A percentile compares a stretch with the other conserved stretches of the same genome.
Conservation (phyloP, 345 rosid genomes). For the Pugionium cornutum region DNA sequence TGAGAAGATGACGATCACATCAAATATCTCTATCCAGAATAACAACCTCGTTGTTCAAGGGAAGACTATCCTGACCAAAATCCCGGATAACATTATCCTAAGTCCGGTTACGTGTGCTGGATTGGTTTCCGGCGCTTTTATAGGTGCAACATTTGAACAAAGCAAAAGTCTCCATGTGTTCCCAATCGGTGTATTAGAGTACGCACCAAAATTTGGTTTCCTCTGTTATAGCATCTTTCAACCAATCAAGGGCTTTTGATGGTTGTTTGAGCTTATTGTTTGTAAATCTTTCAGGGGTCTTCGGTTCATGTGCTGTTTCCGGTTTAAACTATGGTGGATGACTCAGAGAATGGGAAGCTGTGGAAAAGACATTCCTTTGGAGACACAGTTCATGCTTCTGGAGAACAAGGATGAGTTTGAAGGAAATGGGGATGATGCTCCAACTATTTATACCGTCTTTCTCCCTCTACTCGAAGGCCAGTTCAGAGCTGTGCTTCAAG, state of each 20-base stretch:
- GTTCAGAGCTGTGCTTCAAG: conserved; percentile 92
- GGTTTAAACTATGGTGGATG: conserved; percentile 99
- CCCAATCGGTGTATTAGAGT: conserved; percentile 83
- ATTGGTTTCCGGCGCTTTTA: conserved; percentile 69
- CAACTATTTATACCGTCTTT: conserved; percentile 77
- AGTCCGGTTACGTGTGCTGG: conserved; percentile 72
- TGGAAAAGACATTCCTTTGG: conserved; percentile 92
- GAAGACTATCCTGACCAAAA: conserved; percentile 81
- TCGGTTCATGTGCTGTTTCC: conserved; percentile 82
- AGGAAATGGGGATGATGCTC: conserved; percentile 49
- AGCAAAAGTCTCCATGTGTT: conserved; percentile 93
- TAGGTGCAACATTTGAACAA: conserved; percentile 78
- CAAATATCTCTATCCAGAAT: conserved; percentile 67
- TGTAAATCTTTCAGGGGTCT: conserved; percentile 59
- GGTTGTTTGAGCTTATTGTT: conserved; percentile 18
- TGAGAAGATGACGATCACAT: conserved; percentile 75
- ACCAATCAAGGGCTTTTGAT: neutral
- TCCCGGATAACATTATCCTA: conserved; percentile 76
- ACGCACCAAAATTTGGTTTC: conserved; percentile 33
- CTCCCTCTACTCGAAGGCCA: conserved; percentile 97
- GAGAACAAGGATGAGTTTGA: conserved; percentile 72
- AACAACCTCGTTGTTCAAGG: conserved; percentile 92
- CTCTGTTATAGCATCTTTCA: neutral
- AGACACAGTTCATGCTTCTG: conserved; percentile 90
- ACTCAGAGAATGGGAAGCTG: conserved; percentile 94